These are phyloP conservation scores for Penicillium sclerotigenum DNA, from an alignment of 2,329 filamentous ascomycete species.

Conservation along the genomic window DNA sequence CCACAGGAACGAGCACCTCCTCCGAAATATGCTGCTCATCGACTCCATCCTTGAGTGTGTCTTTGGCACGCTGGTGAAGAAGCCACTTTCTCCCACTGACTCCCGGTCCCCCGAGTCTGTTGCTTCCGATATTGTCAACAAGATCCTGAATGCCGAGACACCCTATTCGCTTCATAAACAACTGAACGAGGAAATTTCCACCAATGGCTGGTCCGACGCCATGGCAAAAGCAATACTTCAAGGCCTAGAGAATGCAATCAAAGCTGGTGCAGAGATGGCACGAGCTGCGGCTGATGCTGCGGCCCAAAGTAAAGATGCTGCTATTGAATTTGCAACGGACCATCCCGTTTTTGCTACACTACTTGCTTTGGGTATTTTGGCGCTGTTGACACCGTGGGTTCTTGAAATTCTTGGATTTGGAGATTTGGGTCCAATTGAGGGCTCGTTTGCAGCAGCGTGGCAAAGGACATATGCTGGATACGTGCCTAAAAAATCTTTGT, in stretches of 20 bases:
- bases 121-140: neutral
- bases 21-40: neutral
- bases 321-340: neutral
- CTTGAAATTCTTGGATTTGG: conserved; percentile 28
- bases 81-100: neutral
- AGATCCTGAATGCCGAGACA: neutral
- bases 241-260: neutral
- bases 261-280: neutral
- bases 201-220: neutral
- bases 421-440: conserved; percentile 25
- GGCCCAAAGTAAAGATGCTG: neutral
- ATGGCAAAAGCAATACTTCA: neutral
- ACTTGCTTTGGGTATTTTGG: conserved; percentile 13
- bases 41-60: neutral
- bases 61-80: neutral
- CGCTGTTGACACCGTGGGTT: conserved; percentile 27
- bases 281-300: neutral
- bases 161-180: neutral
- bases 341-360: neutral
- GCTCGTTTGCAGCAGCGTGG: conserved; percentile 43
- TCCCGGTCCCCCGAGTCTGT: neutral
- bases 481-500: conserved; percentile 35
- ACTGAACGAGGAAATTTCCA: conserved; percentile 1
- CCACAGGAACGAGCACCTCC: neutral
- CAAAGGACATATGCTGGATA: conserved; percentile 31